Evolutionary conservation across 2,329 filamentous ascomycete genomes (phyloP), one percentile per base, ranked within the genome.

Genomic region (Colletotrichum tropicicola): DNA sequence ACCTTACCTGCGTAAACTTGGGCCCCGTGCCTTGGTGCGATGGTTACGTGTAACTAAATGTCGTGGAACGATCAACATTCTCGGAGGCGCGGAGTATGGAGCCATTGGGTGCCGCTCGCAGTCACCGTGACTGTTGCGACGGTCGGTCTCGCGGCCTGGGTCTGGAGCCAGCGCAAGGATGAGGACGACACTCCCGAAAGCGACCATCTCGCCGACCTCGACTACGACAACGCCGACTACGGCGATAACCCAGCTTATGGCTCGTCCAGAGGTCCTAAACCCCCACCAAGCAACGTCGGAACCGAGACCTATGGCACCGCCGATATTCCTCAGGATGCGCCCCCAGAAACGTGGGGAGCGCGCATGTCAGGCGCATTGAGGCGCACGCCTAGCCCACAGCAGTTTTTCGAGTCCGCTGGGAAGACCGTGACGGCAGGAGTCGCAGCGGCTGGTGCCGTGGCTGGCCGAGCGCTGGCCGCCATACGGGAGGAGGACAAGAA

Each of bases 101-200:
- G 90, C 73, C 95, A 97, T 80, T 98, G 94, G 93, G 88, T 97
- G 65, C 95, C 95, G 68, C 85, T 98, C 60, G 91, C 90, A 69
- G 80, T 97, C 69, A 98, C 94, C 52, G 89, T 97, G 63, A 94
- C 93, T 48, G 89, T 97, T 70, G 95, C 95, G 66, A 93, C 94
- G 21, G 90, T 92, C 59, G 94, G 94, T 32, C 81, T 97, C 49
- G 94, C 91, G 55, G 93, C 93, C 61, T 98, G 95, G 95, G 89
- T 94, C 66, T 97, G 94, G 94, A 97, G 92, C 77, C 94, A 97
- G 80, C 91, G 93, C 73, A 88, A 86, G 73, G 90, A 92, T 69
- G 87, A 90, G 63, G 90, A 93, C 56, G 90, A 94, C 27, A 86
- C 89, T 56, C 85, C 87, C 61, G 85, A 89, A 67, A 83, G 85